Conservation (phyloP, 495 filamentous ascomycete genomes). For the Trichodelitschia bisporula region DNA sequence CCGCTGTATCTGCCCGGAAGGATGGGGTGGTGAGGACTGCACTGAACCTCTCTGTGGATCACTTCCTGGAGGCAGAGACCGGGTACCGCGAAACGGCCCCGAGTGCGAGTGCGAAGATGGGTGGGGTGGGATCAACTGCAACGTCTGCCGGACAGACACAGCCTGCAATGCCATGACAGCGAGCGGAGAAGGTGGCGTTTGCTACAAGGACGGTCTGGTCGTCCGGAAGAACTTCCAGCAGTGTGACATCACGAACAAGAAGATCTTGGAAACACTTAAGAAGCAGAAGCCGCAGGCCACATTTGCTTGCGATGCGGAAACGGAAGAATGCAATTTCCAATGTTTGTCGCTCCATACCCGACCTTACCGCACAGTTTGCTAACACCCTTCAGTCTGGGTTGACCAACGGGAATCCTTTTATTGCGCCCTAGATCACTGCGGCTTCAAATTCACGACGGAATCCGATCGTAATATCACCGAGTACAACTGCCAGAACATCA, state of each 20-base stretch:
- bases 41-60: constrained; percentile 71
- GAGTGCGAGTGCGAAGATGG: constrained; percentile 76
- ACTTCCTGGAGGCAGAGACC: constrained; percentile 42
- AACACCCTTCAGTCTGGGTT: constrained; percentile 54
- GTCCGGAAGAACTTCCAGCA: constrained; percentile 91
- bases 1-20: constrained; percentile 73
- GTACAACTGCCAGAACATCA: constrained; percentile 63
- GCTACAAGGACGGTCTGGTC: constrained; percentile 72
- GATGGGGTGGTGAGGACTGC: constrained; percentile 86
- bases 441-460: constrained; percentile 40
- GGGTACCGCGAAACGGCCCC: constrained; percentile 38
- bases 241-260: constrained; percentile 88
- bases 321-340: constrained; percentile 69
- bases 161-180: constrained; percentile 76
- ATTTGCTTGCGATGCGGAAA: constrained; percentile 62
- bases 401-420: constrained; percentile 88
- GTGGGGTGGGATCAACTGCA: constrained; percentile 98
- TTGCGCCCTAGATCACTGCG: constrained; percentile 63
- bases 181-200: constrained; percentile 49
- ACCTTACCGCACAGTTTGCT: constrained; percentile 10
- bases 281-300: constrained; percentile 73
- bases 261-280: constrained; percentile 71
- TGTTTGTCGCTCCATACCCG: constrained; percentile 18
- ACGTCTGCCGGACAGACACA: constrained; percentile 63
- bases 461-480: constrained; percentile 52